A percentile compares a stretch with the other conserved stretches of the same genome.
These are phyloP conservation scores for Favolaschia claudopus DNA, from an alignment of 768 basidiomycete genomes.

Conservation along the genomic window DNA sequence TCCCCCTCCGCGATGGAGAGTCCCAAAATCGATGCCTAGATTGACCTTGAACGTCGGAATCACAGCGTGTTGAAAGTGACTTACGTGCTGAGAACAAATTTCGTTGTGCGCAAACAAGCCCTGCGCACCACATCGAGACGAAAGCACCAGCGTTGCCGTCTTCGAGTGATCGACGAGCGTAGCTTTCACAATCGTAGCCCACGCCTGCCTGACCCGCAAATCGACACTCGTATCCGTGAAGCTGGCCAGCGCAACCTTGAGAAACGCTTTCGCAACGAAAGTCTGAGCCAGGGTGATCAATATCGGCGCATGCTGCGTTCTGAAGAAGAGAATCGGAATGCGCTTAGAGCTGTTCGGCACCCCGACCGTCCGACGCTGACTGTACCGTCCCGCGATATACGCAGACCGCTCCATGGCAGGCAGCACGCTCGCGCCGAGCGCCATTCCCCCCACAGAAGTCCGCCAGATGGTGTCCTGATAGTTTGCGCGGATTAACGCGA, in stretches of 20 bases:
- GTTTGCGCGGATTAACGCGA: neutral
- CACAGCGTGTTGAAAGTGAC: neutral
- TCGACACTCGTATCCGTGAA: neutral
- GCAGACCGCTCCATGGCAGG: neutral
- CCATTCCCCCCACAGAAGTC: neutral
- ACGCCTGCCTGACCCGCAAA: neutral
- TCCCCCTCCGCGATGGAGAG: constrained; percentile 55
- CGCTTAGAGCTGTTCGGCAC: neutral
- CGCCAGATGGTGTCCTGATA: constrained; percentile 4
- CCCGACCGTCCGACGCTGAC: constrained; percentile 3
- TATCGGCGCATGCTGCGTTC: constrained; percentile 5
- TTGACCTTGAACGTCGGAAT: neutral
- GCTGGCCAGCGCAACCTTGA: neutral
- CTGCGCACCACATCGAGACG: neutral
- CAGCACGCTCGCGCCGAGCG: neutral
- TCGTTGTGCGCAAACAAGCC: constrained; percentile 2
- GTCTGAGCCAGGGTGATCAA: neutral
- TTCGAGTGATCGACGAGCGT: neutral
- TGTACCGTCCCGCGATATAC: constrained; percentile 9
- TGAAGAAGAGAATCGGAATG: neutral
- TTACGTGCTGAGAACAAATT: neutral
- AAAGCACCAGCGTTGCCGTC: neutral
- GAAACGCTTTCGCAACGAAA: neutral
- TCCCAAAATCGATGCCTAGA: constrained; percentile 45
- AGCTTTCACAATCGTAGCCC: neutral